phyloP scores from a whole-genome alignment of 2,329 filamentous ascomycete genomes.

The Cadophora gregata region DNA sequence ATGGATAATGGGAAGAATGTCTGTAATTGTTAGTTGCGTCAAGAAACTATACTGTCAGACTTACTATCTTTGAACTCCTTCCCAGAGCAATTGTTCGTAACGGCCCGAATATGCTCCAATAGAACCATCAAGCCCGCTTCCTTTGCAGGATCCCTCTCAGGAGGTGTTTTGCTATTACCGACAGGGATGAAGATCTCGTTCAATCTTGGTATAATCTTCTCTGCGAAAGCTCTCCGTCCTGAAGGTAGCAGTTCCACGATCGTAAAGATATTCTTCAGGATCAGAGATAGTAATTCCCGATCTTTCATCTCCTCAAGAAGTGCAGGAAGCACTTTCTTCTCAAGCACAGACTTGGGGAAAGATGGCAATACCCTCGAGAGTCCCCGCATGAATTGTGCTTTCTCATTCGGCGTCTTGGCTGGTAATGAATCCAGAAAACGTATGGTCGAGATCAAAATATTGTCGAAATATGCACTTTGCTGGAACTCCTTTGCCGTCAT shows the following conservation, averaged over 20 bases:
- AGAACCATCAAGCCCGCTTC: constrained; percentile 93
- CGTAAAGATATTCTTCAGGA: constrained; percentile 91
- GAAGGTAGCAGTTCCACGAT: constrained; percentile 81
- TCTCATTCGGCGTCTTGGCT: constrained; percentile 89
- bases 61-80: constrained; percentile 93
- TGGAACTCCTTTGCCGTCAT: constrained; percentile 92
- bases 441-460: constrained; percentile 94
- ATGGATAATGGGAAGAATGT: constrained; percentile 85
- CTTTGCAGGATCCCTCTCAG: constrained; percentile 80
- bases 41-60: constrained; percentile 40
- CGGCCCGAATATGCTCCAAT: constrained; percentile 78
- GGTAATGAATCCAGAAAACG: constrained; percentile 92
- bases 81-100: constrained; percentile 82
- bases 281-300: constrained; percentile 80
- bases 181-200: constrained; percentile 80
- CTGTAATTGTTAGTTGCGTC: constrained; percentile 52
- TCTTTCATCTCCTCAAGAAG: constrained; percentile 95
- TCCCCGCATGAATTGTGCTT: constrained; percentile 88
- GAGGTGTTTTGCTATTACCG: constrained; percentile 54
- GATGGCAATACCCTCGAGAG: constrained; percentile 86
- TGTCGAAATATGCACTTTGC: constrained; percentile 95
- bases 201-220: constrained; percentile 83
- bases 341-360: constrained; percentile 91
- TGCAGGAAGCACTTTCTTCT: constrained; percentile 90
- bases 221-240: constrained; percentile 78